Evolutionary conservation across 2,329 filamentous ascomycete species (phyloP).

Genomic region (Xylaria sp.): DNA sequence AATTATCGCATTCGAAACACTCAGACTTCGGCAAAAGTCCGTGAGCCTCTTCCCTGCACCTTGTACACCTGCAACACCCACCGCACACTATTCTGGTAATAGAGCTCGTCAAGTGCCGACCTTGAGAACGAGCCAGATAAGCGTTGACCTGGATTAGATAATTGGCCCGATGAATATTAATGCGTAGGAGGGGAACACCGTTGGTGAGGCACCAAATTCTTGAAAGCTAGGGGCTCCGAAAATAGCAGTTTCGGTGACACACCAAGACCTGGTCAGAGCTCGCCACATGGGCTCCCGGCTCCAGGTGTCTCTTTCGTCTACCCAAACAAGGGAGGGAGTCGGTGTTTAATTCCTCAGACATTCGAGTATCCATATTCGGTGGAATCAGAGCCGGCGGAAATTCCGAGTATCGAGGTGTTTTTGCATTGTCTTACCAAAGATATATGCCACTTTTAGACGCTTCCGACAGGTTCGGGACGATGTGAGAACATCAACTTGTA

Average conservation of each 20-base stretch:
- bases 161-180: background rate
- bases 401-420: background rate
- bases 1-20: slow-evolving; percentile 28
- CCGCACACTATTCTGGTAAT: background rate
- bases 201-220: background rate
- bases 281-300: background rate
- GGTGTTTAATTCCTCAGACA: background rate
- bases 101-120: background rate
- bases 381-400: background rate
- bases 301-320: background rate
- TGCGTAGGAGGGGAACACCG: background rate
- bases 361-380: background rate
- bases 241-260: background rate
- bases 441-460: slow-evolving; percentile 45
- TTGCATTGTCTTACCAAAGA: background rate
- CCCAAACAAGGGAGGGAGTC: background rate
- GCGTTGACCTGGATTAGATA: slow-evolving; percentile 1
- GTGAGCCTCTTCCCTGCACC: slow-evolving; percentile 15
- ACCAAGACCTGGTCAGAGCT: background rate
- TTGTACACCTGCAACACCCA: slow-evolving; percentile 1
- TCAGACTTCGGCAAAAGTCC: slow-evolving; percentile 21
- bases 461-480: slow-evolving; percentile 85
- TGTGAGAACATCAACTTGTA: slow-evolving; percentile 87
- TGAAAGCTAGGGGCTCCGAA: background rate
- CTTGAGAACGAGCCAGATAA: background rate